Evolutionary conservation across 768 basidiomycete species (phyloP).

Genomic region (Asterophora lycoperdoides): DNA sequence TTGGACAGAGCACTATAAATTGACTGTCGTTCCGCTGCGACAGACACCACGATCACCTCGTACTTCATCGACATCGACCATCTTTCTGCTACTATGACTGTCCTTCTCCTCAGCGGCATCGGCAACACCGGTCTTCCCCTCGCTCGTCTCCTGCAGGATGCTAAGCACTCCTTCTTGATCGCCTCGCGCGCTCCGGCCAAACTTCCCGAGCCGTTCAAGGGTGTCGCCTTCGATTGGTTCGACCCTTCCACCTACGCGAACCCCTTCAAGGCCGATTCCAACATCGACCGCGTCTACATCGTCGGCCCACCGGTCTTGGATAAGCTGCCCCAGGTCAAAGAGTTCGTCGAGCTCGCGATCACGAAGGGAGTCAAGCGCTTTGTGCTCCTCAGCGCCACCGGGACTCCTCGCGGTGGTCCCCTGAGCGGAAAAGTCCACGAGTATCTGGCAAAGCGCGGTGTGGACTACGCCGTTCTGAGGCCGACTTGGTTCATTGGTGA

Average conservation of each 20-base stretch:
- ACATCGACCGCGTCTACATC: slow-evolving; percentile 20
- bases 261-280: slow-evolving; percentile 21
- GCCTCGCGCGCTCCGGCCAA: background rate
- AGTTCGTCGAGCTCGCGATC: slow-evolving; percentile 27
- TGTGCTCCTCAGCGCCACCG: slow-evolving; percentile 22
- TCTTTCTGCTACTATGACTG: too few species aligned
- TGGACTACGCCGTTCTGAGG: slow-evolving; percentile 31
- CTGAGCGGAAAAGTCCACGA: slow-evolving; percentile 5
- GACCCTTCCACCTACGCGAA: slow-evolving; percentile 26
- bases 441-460: slow-evolving; percentile 27
- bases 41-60: too few species aligned
- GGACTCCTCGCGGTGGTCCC: slow-evolving; percentile 26
- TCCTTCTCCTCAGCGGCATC: too few species aligned
- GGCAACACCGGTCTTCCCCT: too few species aligned
- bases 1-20: too few species aligned
- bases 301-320: slow-evolving; percentile 1
- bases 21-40: too few species aligned
- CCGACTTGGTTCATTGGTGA: slow-evolving; percentile 37
- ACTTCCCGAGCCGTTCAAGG: slow-evolving; percentile 22
- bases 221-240: slow-evolving; percentile 31
- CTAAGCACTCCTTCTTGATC: too few species aligned
- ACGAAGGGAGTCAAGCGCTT: slow-evolving; percentile 29
- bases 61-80: too few species aligned
- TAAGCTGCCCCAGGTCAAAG: background rate
- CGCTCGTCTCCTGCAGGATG: too few species aligned